These are phyloP conservation scores for Ensete glaucum DNA, from an alignment of 176 grass and related monocot species.

Conservation along the genomic window DNA sequence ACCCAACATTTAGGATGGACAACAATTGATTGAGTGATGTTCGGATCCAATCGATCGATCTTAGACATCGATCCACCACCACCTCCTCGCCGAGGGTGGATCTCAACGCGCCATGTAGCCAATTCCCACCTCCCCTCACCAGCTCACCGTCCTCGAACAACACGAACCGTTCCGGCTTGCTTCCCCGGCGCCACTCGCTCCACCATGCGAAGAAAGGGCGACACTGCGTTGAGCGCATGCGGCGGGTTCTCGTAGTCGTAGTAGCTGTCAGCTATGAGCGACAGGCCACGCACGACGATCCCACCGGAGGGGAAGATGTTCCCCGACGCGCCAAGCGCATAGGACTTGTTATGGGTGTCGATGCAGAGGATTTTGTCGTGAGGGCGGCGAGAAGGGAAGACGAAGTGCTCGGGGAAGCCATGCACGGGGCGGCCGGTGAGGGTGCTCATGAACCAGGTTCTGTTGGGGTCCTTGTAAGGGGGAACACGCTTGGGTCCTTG, in stretches of 20 bases:
- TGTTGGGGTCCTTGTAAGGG: constrained; percentile 5
- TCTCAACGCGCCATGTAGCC: constrained; percentile 8
- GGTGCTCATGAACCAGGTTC: constrained; percentile 25
- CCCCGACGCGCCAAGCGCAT: neutral
- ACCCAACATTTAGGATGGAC: too few relatives aligned
- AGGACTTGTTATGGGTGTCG: constrained; percentile 5
- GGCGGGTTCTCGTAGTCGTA: constrained; percentile 15
- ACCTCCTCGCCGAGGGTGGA: neutral
- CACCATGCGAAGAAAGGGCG: constrained; percentile 13
- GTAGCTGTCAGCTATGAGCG: constrained; percentile 12
- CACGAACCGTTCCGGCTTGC: neutral
- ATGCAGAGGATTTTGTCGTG: constrained; percentile 15
- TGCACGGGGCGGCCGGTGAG: neutral
- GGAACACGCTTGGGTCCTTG: constrained; percentile 4
- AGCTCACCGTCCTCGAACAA: constrained; percentile 12
- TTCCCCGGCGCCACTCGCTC: neutral
- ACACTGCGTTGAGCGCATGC: constrained; percentile 8
- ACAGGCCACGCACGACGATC: neutral
- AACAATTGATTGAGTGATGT: too few relatives aligned
- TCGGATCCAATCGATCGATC: too few relatives aligned
- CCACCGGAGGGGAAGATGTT: neutral
- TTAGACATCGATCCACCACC: neutral
- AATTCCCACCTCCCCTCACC: constrained; percentile 10
- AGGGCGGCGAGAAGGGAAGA: constrained; percentile 8
- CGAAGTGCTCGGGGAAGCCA: constrained; percentile 10